Evolutionary conservation across 1,139 yeast species (phyloP), one percentile per base, ranked within the genome.

Genomic region (Insectozyma bohioensis): DNA sequence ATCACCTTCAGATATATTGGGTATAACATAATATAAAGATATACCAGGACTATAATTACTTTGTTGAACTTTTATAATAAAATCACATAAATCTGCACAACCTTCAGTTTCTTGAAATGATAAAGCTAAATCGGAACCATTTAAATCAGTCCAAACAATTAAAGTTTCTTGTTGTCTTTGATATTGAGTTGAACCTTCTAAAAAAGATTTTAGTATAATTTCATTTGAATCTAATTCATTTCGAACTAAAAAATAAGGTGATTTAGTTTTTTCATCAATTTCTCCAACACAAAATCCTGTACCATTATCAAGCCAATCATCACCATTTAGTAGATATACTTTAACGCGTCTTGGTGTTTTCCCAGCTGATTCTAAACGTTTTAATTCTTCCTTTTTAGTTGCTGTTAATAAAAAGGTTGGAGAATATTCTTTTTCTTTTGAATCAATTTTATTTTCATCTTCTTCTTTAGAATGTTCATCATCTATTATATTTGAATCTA

Each of bases 141-240:
- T 69, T 6, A 68, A 57, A 51, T 87, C 95, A 5, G 95, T 85
- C 97, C 98, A 92, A 13, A 92, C 96, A 13, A 92, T 86, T 32
- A 92, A 65, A 0, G 97, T 88, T 42, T 88, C 97, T 53, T 92
- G 97, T 52, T 90, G 97, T 49, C 95, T 73, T 55, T 90, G 97
- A 54, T 85, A 90, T 48, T 85, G 95, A 2, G 81, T 83, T 20
- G 76, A 62, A 0, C 95, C 95, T 47, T 78, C 80, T 15, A 92
- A 69, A 37, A 60, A 69, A 6, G 92, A 78, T 49, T 76, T 73
- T 32, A 92, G 63, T 18, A 92, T 63, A 12, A 79, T 62, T 21
- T 81, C 80, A 4, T 71, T 63, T 2, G 76, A 64, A 43, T 81
- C 71, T 15, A 72, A 61, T 55, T 90, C 97, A 53, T 82, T 81